Base-by-base conservation (phyloP, 768 basidiomycete species). In the Hypholoma fasciculare region DNA sequence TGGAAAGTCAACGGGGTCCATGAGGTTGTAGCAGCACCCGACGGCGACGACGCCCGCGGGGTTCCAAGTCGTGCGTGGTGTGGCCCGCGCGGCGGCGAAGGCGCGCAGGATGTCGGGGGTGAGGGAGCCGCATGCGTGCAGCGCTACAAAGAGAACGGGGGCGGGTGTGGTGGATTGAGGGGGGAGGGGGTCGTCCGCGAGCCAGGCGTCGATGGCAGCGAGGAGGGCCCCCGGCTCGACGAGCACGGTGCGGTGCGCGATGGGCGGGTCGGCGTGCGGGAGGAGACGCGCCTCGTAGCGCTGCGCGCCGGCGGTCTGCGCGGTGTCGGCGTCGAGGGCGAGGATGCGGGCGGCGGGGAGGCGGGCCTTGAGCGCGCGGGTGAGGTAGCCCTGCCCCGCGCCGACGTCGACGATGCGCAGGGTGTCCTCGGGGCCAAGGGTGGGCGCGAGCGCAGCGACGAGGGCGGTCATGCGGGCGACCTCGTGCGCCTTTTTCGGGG, bases 11-110 rank as follows among this genome's bases (percentile, higher is more conserved):
- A 52, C 63, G 11, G 78, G 71, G 30, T 75, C 71, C 73, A 91
- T 80, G 61, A 89, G 76, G 66, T 92, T 91, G 69, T 92, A 92
- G 69, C 90, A 92, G 60, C 90, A 92, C 3, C 90, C 89, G 14
- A 91, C 89, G 7, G 85, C 78, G 43, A 89, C 78, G 0, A 82
- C 74, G 2, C 76, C 84, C 14, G 76, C 74, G 4, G 84, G 77
- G 43, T 63, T 70, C 89, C 88, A 90, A 57, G 9, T 46, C 9
- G 11, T 40, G 49, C 13, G 62, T 40, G 26, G 52, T 17, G 26
- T 6, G 43, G 2, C 13, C 13, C 19, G 52, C 8, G 68, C 71
- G 62, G 64, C 63, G 63, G 80, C 57, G 62, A 82, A 82, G 46
- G 82, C 78, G 34, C 88, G 84, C 46, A 90, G 64, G 23, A 89